Base-by-base conservation (phyloP, 345 rosid genomes). In the Carallia brachiata region DNA sequence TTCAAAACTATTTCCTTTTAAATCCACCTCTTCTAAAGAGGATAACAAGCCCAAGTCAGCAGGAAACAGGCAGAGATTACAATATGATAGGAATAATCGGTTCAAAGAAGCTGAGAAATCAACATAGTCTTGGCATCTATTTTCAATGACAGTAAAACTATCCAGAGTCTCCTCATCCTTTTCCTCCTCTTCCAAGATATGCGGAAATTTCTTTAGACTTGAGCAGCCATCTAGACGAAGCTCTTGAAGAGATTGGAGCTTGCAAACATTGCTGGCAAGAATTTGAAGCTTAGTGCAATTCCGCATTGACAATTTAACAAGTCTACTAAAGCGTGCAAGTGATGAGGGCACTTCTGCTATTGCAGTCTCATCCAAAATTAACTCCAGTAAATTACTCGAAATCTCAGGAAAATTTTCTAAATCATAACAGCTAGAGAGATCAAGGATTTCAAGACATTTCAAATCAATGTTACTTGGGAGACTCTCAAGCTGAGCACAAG, bases 401-500 rank as follows among this genome's bases (percentile, higher is more conserved):
- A 13, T n/a, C 55, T 52, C 55, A 5, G 55, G 55, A 16, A 52
- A 52, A 1, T n/a, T n/a, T 13, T 3, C 55, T 9, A n/a, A 16
- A 52, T 4, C 55, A 16, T 52, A 57, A 72, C 85, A 82, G 0
- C 78, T 67, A n/a, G 64, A 40, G 13, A 82, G 61, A 48, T 36
- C 16, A 64, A 82, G 76, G 7, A 15, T 68, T 71, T 69, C 76
- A 28, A 82, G 69, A n/a, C 37, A 61, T 53, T 37, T 66, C 57
- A 77, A 63, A 30, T 55, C 52, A 36, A 79, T 77, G 62, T 65
- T 63, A 34, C 44, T 50, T 0, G 75, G 79, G 54, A 82, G 52
- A 48, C 66, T 67, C 19, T 30, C 30, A 18, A 83, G 82, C 59
- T 62, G 80, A 44, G 63, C 73, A 68, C 84, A 83, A 6, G 52